A percentile compares a stretch with the other conserved stretches of the same genome.
These are phyloP conservation scores for Phytopythium boreale DNA, from an alignment of 352 stramenopile species.

Conservation along the genomic window DNA sequence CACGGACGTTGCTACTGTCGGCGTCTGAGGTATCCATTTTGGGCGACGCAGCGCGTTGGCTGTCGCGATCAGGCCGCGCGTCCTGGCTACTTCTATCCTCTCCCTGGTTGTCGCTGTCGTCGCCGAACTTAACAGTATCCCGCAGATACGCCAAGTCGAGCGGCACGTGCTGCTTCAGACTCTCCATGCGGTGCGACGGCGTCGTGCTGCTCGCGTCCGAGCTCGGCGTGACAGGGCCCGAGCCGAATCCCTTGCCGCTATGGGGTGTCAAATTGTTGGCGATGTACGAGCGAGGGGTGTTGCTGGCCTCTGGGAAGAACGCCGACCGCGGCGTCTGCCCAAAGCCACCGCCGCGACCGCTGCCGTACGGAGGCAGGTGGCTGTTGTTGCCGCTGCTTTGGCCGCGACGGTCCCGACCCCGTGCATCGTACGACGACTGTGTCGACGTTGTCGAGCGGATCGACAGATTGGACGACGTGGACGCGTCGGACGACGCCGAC, in stretches of 20 bases:
- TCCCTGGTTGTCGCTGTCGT: background rate
- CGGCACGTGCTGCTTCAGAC: slow-evolving; percentile 62
- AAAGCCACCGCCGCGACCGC: slow-evolving; percentile 16
- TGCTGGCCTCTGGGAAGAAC: slow-evolving; percentile 52
- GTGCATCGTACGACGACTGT: slow-evolving; percentile 49
- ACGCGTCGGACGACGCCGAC: slow-evolving; percentile 74
- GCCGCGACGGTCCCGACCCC: slow-evolving; percentile 13
- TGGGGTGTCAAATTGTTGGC: slow-evolving; percentile 63
- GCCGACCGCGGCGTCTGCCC: slow-evolving; percentile 20
- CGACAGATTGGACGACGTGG: slow-evolving; percentile 72
- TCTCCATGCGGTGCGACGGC: slow-evolving; percentile 51
- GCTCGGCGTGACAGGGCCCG: slow-evolving; percentile 30
- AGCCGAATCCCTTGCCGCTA: slow-evolving; percentile 25
- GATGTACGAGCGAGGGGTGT: slow-evolving; percentile 73
- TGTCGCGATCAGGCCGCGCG: background rate
- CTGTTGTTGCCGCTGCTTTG: slow-evolving; percentile 6
- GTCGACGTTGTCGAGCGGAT: slow-evolving; percentile 73
- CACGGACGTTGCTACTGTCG: background rate
- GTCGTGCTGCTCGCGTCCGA: slow-evolving; percentile 43
- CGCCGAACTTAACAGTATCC: slow-evolving; percentile 19
- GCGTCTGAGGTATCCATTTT: background rate
- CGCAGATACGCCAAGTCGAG: slow-evolving; percentile 70
- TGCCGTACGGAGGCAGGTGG: slow-evolving; percentile 7
- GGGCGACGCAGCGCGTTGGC: background rate
- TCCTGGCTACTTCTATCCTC: background rate